These are phyloP conservation scores for Geranium incanum DNA, from an alignment of 441 rosid species.

Conservation along the genomic window DNA sequence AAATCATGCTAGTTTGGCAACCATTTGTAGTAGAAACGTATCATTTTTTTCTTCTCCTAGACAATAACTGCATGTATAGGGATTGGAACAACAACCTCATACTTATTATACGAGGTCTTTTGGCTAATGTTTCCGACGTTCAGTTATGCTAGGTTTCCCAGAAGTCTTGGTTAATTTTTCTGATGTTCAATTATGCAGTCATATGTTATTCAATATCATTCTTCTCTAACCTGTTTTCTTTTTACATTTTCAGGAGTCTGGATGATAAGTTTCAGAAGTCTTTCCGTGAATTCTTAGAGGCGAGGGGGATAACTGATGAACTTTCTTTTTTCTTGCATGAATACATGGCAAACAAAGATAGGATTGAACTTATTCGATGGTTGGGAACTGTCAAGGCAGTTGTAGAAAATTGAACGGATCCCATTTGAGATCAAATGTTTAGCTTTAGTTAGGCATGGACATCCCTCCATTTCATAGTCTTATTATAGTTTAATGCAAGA, in stretches of 20 bases:
- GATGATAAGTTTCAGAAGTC: slow-evolving; percentile 36
- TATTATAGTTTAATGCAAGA: not conserved
- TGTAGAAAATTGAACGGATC: slow-evolving; percentile 31
- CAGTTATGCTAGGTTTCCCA: not conserved
- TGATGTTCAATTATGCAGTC: not conserved
- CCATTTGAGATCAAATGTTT: not conserved
- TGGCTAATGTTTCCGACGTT: not conserved
- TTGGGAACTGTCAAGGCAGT: slow-evolving; percentile 41
- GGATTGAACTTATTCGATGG: slow-evolving; percentile 63
- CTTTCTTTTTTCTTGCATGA: slow-evolving; percentile 61
- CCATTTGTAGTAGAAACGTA: not conserved
- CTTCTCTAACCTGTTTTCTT: not conserved
- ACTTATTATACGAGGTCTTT: no score
- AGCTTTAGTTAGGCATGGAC: not conserved
- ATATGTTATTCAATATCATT: not conserved
- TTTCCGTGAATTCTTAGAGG: slow-evolving; percentile 39
- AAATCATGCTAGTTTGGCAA: not conserved
- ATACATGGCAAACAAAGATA: slow-evolving; percentile 67
- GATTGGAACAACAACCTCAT: no score
- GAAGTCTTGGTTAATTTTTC: no score
- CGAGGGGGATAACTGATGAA: slow-evolving; percentile 49
- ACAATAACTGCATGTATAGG: no score
- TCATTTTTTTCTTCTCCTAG: not conserved
- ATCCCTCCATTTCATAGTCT: not conserved
- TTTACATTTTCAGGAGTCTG: slow-evolving; percentile 39